Evolutionary conservation across 208 protist species (phyloP).

Genomic region (Wallacemonas sp.): DNA sequence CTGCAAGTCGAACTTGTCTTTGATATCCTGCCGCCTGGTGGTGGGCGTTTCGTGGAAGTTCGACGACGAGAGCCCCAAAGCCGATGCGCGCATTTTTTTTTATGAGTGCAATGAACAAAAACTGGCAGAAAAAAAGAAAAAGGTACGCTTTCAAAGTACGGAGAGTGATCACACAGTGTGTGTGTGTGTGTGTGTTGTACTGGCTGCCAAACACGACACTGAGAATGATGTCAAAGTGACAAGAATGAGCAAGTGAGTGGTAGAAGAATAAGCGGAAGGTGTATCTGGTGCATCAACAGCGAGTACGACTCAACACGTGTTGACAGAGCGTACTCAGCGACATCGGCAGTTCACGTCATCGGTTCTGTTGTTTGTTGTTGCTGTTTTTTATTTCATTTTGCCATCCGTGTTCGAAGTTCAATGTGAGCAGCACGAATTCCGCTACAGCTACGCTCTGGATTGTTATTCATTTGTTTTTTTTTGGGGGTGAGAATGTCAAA

Average conservation of each 20-base stretch:
- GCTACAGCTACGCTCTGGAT: not conserved
- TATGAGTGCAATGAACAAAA: too few species aligned
- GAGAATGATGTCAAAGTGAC: too few species aligned
- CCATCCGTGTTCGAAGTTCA: not conserved
- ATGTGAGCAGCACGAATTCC: not conserved
- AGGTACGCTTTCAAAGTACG: not conserved
- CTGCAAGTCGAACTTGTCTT: constrained; percentile 13
- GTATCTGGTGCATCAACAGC: not conserved
- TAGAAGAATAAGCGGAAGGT: constrained; percentile 8
- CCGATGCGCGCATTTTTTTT: too few species aligned
- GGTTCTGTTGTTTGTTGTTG: too few species aligned
- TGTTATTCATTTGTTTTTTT: not conserved
- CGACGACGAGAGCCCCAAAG: not conserved
- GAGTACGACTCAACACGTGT: too few species aligned
- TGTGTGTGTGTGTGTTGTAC: too few species aligned
- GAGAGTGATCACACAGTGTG: too few species aligned
- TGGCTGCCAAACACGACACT: too few species aligned
- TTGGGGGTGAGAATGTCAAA: not conserved
- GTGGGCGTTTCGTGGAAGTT: not conserved
- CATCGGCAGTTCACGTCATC: too few species aligned
- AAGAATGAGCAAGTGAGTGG: constrained; percentile 1
- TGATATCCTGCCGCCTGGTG: not conserved
- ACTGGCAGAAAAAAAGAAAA: constrained; percentile 12
- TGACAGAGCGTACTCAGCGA: too few species aligned
- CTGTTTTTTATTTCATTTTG: constrained; percentile 2